phyloP scores from a whole-genome alignment of 2,329 filamentous ascomycete species.

The Metarhizium anisopliae region DNA sequence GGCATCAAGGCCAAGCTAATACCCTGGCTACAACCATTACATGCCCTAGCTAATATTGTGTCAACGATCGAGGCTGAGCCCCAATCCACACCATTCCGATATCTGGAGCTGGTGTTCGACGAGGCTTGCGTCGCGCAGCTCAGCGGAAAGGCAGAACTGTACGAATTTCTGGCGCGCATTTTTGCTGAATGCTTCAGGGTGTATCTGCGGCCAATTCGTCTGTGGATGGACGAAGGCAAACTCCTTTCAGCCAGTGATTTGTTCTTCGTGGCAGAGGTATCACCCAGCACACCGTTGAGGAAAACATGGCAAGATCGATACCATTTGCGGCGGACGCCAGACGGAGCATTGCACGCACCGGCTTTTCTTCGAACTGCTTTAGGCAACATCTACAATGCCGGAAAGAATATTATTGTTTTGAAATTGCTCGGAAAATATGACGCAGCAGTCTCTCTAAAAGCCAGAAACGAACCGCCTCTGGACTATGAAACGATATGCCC shows the following conservation, averaged over 20 bases:
- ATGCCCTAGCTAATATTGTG: constrained; percentile 53
- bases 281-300: constrained; percentile 46
- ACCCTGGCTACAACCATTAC: constrained; percentile 43
- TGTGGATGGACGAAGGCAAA: constrained; percentile 78
- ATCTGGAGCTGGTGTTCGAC: constrained; percentile 71
- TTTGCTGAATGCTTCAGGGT: constrained; percentile 77
- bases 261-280: constrained; percentile 64
- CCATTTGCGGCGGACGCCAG: constrained; percentile 50
- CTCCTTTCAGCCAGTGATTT: constrained; percentile 55
- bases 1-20: constrained; percentile 50
- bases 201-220: constrained; percentile 69
- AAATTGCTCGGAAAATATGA: constrained; percentile 55
- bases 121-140: constrained; percentile 61
- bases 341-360: constrained; percentile 59
- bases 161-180: constrained; percentile 54
- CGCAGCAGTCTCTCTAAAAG: constrained; percentile 18
- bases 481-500: constrained; percentile 49
- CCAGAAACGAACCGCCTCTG: constrained; percentile 35
- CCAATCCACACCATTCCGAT: constrained; percentile 52
- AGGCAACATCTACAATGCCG: constrained; percentile 70
- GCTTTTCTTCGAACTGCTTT: constrained; percentile 63
- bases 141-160: constrained; percentile 52
- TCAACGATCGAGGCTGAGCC: constrained; percentile 42
- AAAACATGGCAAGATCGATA: constrained; percentile 73
- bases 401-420: constrained; percentile 83